These are phyloP conservation scores for Skeletonema menzelii DNA, from an alignment of 108 stramenopile species.

Conservation along the genomic window DNA sequence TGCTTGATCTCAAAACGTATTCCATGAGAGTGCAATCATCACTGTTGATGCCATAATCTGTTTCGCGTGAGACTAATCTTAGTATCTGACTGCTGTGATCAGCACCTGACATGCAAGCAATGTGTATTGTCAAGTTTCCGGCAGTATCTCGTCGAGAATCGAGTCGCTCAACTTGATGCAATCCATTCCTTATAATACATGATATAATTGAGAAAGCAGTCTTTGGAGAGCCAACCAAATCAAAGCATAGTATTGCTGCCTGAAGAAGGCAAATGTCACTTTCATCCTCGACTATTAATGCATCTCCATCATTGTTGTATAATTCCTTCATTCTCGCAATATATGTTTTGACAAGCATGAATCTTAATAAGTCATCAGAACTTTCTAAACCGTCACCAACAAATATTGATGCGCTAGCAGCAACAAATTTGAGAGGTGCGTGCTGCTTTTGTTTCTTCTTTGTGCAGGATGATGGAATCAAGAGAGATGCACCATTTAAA, in stretches of 20 bases:
- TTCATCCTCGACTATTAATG: not conserved
- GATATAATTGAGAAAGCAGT: slow-evolving; percentile 12
- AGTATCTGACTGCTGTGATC: slow-evolving; percentile 8
- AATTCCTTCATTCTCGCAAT: not conserved
- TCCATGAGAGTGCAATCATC: slow-evolving; percentile 27
- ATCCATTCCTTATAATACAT: slow-evolving; percentile 4
- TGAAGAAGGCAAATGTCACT: slow-evolving; percentile 17
- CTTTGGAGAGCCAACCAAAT: slow-evolving; percentile 9
- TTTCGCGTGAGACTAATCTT: slow-evolving; percentile 9
- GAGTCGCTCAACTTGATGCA: slow-evolving; percentile 2
- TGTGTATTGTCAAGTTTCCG: slow-evolving; percentile 23
- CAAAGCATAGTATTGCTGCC: slow-evolving; percentile 17
- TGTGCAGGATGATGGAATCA: not conserved
- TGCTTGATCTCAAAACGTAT: not conserved
- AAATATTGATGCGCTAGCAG: slow-evolving; percentile 1
- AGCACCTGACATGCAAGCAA: slow-evolving; percentile 8
- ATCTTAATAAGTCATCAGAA: slow-evolving; percentile 8
- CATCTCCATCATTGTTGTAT: not conserved
- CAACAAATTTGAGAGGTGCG: slow-evolving; percentile 15
- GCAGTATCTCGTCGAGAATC: not conserved
- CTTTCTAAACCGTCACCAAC: slow-evolving; percentile 18
- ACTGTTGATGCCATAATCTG: slow-evolving; percentile 19
- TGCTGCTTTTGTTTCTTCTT: slow-evolving; percentile 19
- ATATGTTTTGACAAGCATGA: slow-evolving; percentile 19
- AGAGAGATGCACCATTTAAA: slow-evolving; percentile 10